Conservation (phyloP, 495 filamentous ascomycete species). For the Neurospora sp. region DNA sequence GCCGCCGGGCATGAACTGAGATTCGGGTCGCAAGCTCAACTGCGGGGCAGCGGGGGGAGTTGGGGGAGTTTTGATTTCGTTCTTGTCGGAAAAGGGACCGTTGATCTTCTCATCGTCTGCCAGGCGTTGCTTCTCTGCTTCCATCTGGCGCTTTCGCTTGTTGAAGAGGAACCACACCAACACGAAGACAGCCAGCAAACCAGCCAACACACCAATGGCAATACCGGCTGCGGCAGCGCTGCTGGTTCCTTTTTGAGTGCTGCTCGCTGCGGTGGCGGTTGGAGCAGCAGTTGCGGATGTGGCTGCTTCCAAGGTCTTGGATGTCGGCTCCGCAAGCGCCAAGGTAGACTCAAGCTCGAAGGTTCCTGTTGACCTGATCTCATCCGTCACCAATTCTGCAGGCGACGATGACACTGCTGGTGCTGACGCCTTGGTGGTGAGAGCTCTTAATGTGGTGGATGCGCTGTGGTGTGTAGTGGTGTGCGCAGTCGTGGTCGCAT, state of each 20-base stretch:
- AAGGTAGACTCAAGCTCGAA: background rate
- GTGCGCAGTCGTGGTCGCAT: background rate
- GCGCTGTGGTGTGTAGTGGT: background rate
- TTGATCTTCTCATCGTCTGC: constrained; percentile 50
- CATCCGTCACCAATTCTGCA: background rate
- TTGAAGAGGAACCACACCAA: constrained; percentile 60
- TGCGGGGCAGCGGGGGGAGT: constrained; percentile 47
- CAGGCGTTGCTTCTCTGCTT: constrained; percentile 33
- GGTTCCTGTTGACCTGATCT: background rate
- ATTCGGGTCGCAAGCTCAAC: constrained; percentile 78
- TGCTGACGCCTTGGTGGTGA: background rate
- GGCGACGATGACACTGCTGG: background rate
- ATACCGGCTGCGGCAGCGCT: constrained; percentile 73
- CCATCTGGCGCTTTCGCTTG: constrained; percentile 43
- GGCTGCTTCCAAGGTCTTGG: constrained; percentile 7
- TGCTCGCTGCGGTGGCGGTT: constrained; percentile 15
- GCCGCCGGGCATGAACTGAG: constrained; percentile 72
- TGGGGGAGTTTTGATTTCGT: constrained; percentile 22
- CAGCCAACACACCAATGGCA: constrained; percentile 62
- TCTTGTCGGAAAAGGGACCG: constrained; percentile 33
- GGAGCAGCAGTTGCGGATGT: constrained; percentile 1
- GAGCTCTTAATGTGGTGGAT: background rate
- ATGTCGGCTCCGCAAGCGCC: constrained; percentile 10
- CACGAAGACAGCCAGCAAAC: constrained; percentile 50
- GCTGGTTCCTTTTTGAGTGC: constrained; percentile 32